Conservation (phyloP, 345 rosid genomes). For the Citrus reticulata region DNA sequence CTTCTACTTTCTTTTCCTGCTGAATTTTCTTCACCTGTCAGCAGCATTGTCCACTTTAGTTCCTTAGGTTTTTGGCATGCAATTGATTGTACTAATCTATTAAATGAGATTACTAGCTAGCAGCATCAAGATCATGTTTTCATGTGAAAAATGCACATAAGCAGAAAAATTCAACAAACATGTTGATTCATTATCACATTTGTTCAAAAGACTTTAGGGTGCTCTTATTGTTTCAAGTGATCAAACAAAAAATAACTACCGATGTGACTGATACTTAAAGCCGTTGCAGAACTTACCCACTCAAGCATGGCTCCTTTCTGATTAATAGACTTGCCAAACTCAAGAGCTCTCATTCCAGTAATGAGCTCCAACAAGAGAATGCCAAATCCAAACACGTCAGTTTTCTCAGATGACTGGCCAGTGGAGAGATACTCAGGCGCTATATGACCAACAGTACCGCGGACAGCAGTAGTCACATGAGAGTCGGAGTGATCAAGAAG, state of each 20-base stretch:
- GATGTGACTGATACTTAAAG: not conserved
- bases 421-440: conserved; percentile 96
- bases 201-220: not conserved
- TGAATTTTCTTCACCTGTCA: conserved; percentile 74
- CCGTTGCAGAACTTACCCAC: conserved; percentile 51
- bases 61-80: not conserved
- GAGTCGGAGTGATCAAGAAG: conserved; percentile 89
- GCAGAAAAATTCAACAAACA: not conserved
- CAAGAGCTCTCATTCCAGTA: conserved; percentile 91
- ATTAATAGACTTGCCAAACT: conserved; percentile 74
- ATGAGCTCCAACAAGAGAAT: conserved; percentile 88
- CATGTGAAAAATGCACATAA: not conserved
- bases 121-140: not conserved
- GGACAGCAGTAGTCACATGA: conserved; percentile 92
- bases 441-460: conserved; percentile 94
- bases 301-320: conserved; percentile 95
- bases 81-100: not conserved
- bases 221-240: not conserved
- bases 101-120: not conserved
- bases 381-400: conserved; percentile 95
- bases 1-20: conserved; percentile 77
- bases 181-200: not conserved
- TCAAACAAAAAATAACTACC: not conserved
- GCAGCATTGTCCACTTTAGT: not conserved
- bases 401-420: conserved; percentile 95